These are phyloP conservation scores for Paramecium sonneborni DNA, from an alignment of 73 alveolate species.

Conservation along the genomic window DNA sequence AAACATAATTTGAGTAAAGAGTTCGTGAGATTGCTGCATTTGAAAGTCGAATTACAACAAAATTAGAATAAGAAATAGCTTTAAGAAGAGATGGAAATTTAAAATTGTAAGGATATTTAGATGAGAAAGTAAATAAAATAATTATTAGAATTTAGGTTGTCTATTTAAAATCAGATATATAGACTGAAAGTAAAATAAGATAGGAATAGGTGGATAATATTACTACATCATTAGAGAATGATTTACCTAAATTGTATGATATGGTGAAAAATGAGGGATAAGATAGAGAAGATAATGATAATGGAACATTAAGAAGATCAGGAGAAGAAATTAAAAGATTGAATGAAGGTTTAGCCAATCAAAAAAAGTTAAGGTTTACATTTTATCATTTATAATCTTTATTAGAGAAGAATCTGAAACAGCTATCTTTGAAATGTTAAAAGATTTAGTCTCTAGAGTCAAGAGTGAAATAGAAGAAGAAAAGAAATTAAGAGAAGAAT, in stretches of 20 bases:
- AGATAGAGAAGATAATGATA: conserved; percentile 63
- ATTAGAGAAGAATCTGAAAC: conserved; percentile 95
- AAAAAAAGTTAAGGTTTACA: conserved; percentile 31
- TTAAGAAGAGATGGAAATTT: conserved; percentile 62
- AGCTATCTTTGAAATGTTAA: conserved; percentile 88
- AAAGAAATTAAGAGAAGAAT: conserved; percentile 90
- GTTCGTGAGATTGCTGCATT: conserved; percentile 67
- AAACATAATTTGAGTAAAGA: conserved; percentile 61
- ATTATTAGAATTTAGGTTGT: neutral
- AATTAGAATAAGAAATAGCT: conserved; percentile 62
- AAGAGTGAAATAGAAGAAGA: conserved; percentile 91
- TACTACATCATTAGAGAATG: conserved; percentile 63
- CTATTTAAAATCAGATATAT: conserved; percentile 61
- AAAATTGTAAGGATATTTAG: conserved; percentile 54
- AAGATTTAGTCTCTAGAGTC: conserved; percentile 86
- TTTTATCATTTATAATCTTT: neutral
- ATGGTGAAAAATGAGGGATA: conserved; percentile 60
- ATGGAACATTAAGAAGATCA: conserved; percentile 64
- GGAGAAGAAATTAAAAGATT: conserved; percentile 65
- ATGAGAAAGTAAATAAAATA: conserved; percentile 46
- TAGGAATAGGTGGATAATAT: conserved; percentile 54
- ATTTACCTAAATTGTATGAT: conserved; percentile 66
- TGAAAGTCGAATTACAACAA: conserved; percentile 60
- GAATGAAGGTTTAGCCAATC: conserved; percentile 56
- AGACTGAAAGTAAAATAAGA: conserved; percentile 65